Evolutionary conservation across 495 filamentous ascomycete species (phyloP).

Genomic region (Annulohypoxylon stygium): DNA sequence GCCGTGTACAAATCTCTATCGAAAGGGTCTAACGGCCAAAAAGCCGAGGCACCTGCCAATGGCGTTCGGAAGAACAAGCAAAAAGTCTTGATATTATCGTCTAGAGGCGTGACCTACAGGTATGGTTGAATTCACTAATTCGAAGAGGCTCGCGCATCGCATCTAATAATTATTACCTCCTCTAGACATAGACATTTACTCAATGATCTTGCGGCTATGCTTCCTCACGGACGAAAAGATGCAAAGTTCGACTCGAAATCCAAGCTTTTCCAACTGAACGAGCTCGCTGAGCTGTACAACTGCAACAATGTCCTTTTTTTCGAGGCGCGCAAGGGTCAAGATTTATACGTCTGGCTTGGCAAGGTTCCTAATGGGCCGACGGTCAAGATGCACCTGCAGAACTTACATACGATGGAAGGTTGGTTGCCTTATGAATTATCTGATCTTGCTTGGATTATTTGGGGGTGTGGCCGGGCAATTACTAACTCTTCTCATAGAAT

Average conservation of each 20-base stretch:
- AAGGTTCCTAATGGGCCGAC: slow-evolving; percentile 89
- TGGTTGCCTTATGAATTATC: slow-evolving; percentile 45
- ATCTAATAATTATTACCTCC: slow-evolving; percentile 23
- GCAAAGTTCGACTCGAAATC: slow-evolving; percentile 97
- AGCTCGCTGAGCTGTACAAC: slow-evolving; percentile 96
- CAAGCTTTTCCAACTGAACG: slow-evolving; percentile 92
- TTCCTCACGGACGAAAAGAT: slow-evolving; percentile 93
- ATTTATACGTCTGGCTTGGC: slow-evolving; percentile 93
- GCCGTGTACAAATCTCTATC: slow-evolving; percentile 94
- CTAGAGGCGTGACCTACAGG: slow-evolving; percentile 90
- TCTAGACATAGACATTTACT: slow-evolving; percentile 89
- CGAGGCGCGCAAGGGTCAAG: slow-evolving; percentile 93
- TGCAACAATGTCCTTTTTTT: slow-evolving; percentile 99
- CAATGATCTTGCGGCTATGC: slow-evolving; percentile 86
- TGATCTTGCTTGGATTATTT: background rate
- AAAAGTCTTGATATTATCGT: slow-evolving; percentile 88
- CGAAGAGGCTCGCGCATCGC: slow-evolving; percentile 3
- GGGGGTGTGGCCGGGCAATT: background rate
- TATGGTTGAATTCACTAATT: slow-evolving; percentile 51
- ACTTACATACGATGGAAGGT: slow-evolving; percentile 58
- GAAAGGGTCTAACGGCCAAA: slow-evolving; percentile 69
- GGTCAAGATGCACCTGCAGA: slow-evolving; percentile 87
- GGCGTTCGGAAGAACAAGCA: slow-evolving; percentile 71
- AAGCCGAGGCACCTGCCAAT: slow-evolving; percentile 55
- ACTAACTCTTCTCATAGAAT: slow-evolving; percentile 63